Conservation (phyloP, 1,284 basidiomycete species). For the Cutaneotrichosporon sp. region DNA sequence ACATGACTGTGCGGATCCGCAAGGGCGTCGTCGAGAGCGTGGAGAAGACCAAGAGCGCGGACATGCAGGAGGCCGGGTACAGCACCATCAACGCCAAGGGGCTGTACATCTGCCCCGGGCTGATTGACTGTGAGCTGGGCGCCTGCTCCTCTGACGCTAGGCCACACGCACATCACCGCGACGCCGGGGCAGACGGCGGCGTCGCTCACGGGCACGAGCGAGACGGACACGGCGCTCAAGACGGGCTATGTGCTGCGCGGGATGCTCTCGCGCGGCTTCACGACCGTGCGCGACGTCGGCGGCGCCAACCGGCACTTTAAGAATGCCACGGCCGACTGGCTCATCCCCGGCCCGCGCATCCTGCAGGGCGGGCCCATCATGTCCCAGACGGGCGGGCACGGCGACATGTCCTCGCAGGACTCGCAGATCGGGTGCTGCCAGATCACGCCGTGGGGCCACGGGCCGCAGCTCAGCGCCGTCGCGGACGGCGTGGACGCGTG, state of each 20-base stretch:
- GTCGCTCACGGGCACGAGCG: conserved; percentile 19
- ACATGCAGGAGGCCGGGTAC: conserved; percentile 35
- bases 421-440: conserved; percentile 52
- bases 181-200: conserved; percentile 46
- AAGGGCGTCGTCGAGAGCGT: conserved; percentile 49
- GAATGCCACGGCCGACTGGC: conserved; percentile 55
- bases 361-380: conserved; percentile 58
- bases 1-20: conserved; percentile 46
- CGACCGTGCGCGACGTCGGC: conserved; percentile 59
- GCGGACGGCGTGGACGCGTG: conserved; percentile 52
- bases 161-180: conserved; percentile 58
- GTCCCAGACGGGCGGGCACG: conserved; percentile 59
- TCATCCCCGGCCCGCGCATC: conserved; percentile 56
- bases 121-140: conserved; percentile 37
- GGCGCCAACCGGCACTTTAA: conserved; percentile 57
- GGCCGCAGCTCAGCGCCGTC: conserved; percentile 9
- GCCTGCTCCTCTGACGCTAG: conserved; percentile 30
- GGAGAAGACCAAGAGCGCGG: conserved; percentile 19
- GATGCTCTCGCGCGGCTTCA: conserved; percentile 59
- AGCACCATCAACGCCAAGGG: conserved; percentile 49
- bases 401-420: conserved; percentile 31
- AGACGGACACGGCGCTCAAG: conserved; percentile 53
- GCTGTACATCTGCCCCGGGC: conserved; percentile 54
- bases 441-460: conserved; percentile 7
- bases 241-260: conserved; percentile 54